A percentile compares a stretch with the other conserved stretches of the same genome.
Conservation (phyloP, 1,284 basidiomycete species). For the Serendipita sp. region DNA sequence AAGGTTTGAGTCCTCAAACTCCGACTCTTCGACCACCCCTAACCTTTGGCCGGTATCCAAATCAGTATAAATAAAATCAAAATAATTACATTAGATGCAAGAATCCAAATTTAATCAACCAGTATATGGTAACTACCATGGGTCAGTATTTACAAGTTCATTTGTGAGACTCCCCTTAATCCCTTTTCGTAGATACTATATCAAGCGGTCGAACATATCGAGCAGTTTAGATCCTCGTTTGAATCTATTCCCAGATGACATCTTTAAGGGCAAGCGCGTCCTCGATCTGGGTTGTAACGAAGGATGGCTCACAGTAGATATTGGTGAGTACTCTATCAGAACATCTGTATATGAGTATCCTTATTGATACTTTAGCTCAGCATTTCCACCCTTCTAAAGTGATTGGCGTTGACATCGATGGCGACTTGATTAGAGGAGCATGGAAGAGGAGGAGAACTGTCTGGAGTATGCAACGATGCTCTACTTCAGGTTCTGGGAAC, state of each 20-base stretch:
- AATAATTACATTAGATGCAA: too few relatives aligned
- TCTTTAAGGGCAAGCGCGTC: constrained; percentile 43
- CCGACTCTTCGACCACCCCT: neutral
- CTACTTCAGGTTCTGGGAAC: constrained; percentile 21
- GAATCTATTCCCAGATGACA: constrained; percentile 34
- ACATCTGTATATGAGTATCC: constrained; percentile 1
- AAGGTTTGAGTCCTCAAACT: neutral
- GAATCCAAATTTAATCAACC: constrained; percentile 21
- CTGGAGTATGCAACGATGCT: constrained; percentile 43
- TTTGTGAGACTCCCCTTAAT: neutral
- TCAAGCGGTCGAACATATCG: constrained; percentile 41
- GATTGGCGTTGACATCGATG: constrained; percentile 70
- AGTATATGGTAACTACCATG: constrained; percentile 52
- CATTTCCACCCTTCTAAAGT: constrained; percentile 42
- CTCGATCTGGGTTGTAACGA: constrained; percentile 77
- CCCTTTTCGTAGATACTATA: constrained; percentile 43
- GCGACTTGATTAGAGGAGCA: constrained; percentile 49
- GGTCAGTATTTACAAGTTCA: constrained; percentile 23
- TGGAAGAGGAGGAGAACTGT: constrained; percentile 51
- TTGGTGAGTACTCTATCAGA: constrained; percentile 33
- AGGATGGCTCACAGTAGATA: constrained; percentile 66
- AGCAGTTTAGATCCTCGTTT: constrained; percentile 39
- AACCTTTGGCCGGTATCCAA: neutral
- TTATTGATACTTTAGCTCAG: constrained; percentile 37
- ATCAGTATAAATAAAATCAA: neutral